These are phyloP conservation scores for Medicago arabica DNA, from an alignment of 306 rosid genomes.

Conservation along the genomic window DNA sequence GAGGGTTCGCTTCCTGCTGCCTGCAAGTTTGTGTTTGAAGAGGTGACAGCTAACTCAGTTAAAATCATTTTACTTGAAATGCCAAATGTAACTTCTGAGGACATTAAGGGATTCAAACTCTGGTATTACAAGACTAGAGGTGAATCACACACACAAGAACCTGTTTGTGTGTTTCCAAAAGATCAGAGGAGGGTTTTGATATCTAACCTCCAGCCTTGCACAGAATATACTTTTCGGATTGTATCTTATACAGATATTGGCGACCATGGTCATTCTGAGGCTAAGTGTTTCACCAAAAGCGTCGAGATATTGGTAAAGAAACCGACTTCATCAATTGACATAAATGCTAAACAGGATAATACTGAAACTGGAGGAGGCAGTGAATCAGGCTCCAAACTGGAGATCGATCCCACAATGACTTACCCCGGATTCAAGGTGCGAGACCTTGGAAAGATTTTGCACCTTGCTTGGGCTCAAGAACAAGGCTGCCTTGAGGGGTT, in stretches of 20 bases:
- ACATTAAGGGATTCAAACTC: constrained; percentile 88
- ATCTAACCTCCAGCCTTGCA: constrained; percentile 88
- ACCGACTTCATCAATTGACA: constrained; percentile 45
- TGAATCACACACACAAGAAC: constrained; percentile 71
- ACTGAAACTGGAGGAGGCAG: constrained; percentile 52
- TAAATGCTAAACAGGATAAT: constrained; percentile 57
- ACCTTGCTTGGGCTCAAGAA: constrained; percentile 83
- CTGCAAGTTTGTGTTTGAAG: constrained; percentile 97
- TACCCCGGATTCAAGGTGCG: constrained; percentile 89
- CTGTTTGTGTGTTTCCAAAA: constrained; percentile 83
- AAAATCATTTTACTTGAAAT: constrained; percentile 82
- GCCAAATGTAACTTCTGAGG: constrained; percentile 60
- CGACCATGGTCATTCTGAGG: constrained; percentile 98
- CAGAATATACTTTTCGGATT: constrained; percentile 87
- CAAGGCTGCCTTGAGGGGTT: constrained; percentile 77
- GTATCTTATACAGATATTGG: constrained; percentile 72
- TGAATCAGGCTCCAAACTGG: constrained; percentile 61
- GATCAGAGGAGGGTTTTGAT: constrained; percentile 87
- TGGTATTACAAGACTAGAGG: constrained; percentile 89
- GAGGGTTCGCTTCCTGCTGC: constrained; percentile 99
- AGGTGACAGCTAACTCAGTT: constrained; percentile 76
- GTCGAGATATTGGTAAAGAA: constrained; percentile 74
- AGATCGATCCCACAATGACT: constrained; percentile 53
- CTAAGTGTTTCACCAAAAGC: constrained; percentile 95
- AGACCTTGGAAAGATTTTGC: constrained; percentile 84